phyloP scores from a whole-genome alignment of 345 rosid species.

The Salix brachista region DNA sequence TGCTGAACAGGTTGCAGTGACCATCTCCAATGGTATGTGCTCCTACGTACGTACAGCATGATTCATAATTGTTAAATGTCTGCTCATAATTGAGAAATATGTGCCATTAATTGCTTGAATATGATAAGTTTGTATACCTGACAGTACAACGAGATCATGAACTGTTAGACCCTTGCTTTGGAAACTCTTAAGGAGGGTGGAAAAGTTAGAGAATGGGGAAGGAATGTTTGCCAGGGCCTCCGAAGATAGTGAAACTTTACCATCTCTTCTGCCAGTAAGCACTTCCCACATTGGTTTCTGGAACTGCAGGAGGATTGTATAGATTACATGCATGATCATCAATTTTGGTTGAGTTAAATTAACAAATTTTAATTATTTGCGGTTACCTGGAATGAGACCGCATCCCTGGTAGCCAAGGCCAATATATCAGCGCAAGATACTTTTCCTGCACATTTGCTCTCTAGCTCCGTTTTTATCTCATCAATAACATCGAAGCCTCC shows the following conservation, averaged over 20 bases:
- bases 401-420: constrained; percentile 46
- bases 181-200: constrained; percentile 29
- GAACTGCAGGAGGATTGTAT: constrained; percentile 19
- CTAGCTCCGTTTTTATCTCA: constrained; percentile 43
- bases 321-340: not conserved
- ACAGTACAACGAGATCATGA: constrained; percentile 57
- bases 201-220: constrained; percentile 44
- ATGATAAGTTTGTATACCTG: constrained; percentile 26
- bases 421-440: constrained; percentile 60
- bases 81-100: not conserved
- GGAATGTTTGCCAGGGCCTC: constrained; percentile 42
- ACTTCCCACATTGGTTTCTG: constrained; percentile 48
- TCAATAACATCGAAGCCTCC: constrained; percentile 44
- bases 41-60: constrained; percentile 26
- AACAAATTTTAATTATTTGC: no score
- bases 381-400: constrained; percentile 21
- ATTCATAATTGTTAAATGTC: not conserved
- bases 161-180: constrained; percentile 35
- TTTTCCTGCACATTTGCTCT: constrained; percentile 43
- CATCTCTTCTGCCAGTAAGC: constrained; percentile 62
- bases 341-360: no score
- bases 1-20: constrained; percentile 38
- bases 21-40: constrained; percentile 52
- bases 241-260: constrained; percentile 31
- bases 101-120: not conserved